Base-by-base conservation (phyloP, 371 early-diverging fungal species). In the Lichtheimia ornata region DNA sequence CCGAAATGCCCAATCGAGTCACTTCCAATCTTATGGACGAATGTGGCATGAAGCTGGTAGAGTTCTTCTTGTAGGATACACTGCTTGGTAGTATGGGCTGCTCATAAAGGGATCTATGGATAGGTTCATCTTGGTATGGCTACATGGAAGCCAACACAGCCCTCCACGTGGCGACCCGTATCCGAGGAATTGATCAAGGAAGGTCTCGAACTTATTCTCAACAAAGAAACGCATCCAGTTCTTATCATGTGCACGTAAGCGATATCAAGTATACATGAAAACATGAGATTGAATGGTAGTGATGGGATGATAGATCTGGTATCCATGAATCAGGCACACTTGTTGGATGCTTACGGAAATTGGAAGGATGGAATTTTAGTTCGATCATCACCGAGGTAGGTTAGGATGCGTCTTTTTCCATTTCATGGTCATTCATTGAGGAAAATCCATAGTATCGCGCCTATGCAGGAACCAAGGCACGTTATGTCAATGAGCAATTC, bases 361-460 rank as follows among this genome's bases (percentile, higher is more conserved):
- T 97, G 60, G 96, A 96, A 70, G 84, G 89, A 18, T 97, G 97
- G 97, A 96, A 95, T 70, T 96, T 97, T 64, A 97, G 93, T 63
- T 93, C 96, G 0, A 97, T 96, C 61, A 84, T 95, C 44, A 89
- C 86, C n/a, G 96, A 95, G 84, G 91, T 87, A 81, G 61, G 17
- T 27, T 18, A n/a, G 45, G 44, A 20, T 2, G 7, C 17, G 22
- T 53, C 4, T n/a, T 4, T 9, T 15, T 42, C 22, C 5, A 14
- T 22, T 22, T 5, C 25, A 15, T 47, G 0, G 17, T 20, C n/a
- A 9, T 17, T 44, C 22, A 57, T 17, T 28, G n/a, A 4, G 35
- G n/a, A n/a, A 40, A 6, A 42, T 18, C 41, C 13, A 15, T 64
- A 91, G 91, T 97, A 97, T 67, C 91, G 95, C 15, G 82, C 88